Conservation (phyloP, 2,329 filamentous ascomycete genomes). For the Myriosclerotinia scirpicola region DNA sequence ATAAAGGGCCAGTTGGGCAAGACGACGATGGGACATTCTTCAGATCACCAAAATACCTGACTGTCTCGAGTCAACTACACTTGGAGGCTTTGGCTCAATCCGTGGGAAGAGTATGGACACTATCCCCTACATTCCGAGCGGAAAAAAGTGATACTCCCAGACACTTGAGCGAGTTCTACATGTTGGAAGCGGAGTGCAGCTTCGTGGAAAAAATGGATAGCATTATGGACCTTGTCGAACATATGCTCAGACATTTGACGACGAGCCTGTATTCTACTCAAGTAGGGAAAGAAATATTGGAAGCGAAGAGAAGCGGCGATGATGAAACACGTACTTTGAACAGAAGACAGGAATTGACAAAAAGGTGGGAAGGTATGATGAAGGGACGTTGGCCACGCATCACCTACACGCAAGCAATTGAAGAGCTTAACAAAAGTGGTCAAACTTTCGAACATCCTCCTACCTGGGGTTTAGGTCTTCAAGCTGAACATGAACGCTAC, state of each 20-base stretch:
- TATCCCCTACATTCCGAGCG: conserved; percentile 91
- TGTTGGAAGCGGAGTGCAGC: conserved; percentile 89
- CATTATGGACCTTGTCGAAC: conserved; percentile 79
- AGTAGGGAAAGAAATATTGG: conserved; percentile 53
- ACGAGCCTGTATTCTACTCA: conserved; percentile 47
- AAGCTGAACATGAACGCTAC: conserved; percentile 90
- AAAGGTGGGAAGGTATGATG: conserved; percentile 72
- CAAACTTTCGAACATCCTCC: conserved; percentile 66
- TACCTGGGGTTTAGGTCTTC: conserved; percentile 70
- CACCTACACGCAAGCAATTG: conserved; percentile 77
- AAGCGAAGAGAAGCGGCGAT: conserved; percentile 24
- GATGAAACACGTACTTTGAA: conserved; percentile 12
- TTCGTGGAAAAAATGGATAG: conserved; percentile 69
- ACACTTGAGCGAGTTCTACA: conserved; percentile 97
- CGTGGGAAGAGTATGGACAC: conserved; percentile 86
- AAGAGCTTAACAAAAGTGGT: conserved; percentile 60
- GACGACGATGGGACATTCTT: conserved; percentile 66
- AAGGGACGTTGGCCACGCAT: conserved; percentile 70
- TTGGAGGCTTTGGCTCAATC: conserved; percentile 88
- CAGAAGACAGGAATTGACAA: conserved; percentile 50
- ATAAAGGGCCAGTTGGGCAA: conserved; percentile 32
- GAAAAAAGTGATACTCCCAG: conserved; percentile 91
- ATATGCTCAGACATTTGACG: conserved; percentile 64
- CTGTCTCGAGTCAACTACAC: conserved; percentile 92
- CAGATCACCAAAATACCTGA: conserved; percentile 84